Percentiles rank a stretch among this genome's conserved stretches.
These are phyloP conservation scores for Dactylellina cionopaga DNA, from an alignment of 2,329 filamentous ascomycete species.

Conservation along the genomic window DNA sequence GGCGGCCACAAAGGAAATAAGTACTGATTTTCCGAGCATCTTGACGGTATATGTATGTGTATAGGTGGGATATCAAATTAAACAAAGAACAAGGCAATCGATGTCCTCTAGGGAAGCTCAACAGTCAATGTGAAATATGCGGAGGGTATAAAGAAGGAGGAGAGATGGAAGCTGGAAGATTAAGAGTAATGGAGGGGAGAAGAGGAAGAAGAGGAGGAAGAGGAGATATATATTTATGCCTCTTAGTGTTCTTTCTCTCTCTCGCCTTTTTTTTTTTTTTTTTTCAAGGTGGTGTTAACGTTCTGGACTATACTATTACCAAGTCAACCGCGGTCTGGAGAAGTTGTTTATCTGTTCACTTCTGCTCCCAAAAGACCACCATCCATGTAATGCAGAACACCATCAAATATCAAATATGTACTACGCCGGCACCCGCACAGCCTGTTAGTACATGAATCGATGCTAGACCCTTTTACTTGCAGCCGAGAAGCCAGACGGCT, in stretches of 20 bases:
- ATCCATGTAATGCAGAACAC: slow-evolving; percentile 14
- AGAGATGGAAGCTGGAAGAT: slow-evolving; percentile 29
- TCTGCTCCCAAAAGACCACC: slow-evolving; percentile 23
- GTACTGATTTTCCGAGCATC: slow-evolving; percentile 40
- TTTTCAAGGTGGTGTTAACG: slow-evolving; percentile 1
- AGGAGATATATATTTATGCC: slow-evolving; percentile 8
- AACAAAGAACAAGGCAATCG: slow-evolving; percentile 3
- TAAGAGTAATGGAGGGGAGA: slow-evolving; percentile 9
- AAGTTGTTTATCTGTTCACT: slow-evolving; percentile 51
- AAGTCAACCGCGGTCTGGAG: slow-evolving; percentile 17
- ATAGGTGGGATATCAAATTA: slow-evolving; percentile 5
- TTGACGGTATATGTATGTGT: slow-evolving; percentile 23
- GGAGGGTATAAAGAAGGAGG: slow-evolving; percentile 17
- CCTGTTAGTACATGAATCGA: slow-evolving; percentile 29
- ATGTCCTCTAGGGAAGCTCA: slow-evolving; percentile 16
- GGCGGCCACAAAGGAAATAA: slow-evolving; percentile 60
- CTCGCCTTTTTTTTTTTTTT: background rate
- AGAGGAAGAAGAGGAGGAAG: slow-evolving; percentile 25
- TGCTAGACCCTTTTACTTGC: no score
- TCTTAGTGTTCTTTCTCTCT: background rate
- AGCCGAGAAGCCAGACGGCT: no score
- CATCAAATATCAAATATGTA: slow-evolving; percentile 9
- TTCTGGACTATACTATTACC: no score
- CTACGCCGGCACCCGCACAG: slow-evolving; percentile 28
- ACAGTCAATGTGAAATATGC: slow-evolving; percentile 30